Percentiles rank a stretch among this genome's conserved stretches.
Conservation (phyloP, 2,329 filamentous ascomycete species). For the Botryotinia globosa region DNA sequence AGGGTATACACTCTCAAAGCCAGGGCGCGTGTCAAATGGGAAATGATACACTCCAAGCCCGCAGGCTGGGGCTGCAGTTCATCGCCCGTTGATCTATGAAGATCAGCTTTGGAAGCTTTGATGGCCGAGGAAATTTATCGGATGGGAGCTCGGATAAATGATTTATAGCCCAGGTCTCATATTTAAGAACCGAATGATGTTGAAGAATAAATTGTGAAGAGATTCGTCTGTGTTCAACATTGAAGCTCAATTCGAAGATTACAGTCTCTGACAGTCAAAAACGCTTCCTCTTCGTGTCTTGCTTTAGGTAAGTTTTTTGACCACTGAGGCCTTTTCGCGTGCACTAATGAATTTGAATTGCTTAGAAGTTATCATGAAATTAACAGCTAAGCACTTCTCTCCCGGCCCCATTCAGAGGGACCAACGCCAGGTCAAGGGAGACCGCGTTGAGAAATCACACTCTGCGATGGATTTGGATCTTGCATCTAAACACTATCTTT, state of each 20-base stretch:
- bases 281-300: neutral
- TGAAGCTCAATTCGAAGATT: neutral
- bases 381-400: neutral
- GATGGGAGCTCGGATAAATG: neutral
- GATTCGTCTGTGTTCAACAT: neutral
- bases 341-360: neutral
- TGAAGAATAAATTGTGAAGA: neutral
- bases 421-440: neutral
- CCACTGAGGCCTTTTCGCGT: neutral
- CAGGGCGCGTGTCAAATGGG: neutral
- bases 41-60: neutral
- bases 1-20: neutral
- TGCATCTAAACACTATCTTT: slow-evolving; percentile 10
- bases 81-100: neutral
- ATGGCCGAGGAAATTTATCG: neutral
- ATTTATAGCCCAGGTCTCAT: neutral
- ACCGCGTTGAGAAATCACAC: neutral
- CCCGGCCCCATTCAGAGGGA: neutral
- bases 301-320: neutral
- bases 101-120: neutral
- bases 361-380: neutral
- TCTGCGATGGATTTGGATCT: neutral
- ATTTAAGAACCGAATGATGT: neutral
- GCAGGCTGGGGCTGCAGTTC: neutral
- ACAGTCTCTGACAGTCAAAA: neutral